Evolutionary conservation across 2,329 filamentous ascomycete species (phyloP), one percentile per base, ranked within the genome.

Genomic region (Lecanoromycetidae sp.): DNA sequence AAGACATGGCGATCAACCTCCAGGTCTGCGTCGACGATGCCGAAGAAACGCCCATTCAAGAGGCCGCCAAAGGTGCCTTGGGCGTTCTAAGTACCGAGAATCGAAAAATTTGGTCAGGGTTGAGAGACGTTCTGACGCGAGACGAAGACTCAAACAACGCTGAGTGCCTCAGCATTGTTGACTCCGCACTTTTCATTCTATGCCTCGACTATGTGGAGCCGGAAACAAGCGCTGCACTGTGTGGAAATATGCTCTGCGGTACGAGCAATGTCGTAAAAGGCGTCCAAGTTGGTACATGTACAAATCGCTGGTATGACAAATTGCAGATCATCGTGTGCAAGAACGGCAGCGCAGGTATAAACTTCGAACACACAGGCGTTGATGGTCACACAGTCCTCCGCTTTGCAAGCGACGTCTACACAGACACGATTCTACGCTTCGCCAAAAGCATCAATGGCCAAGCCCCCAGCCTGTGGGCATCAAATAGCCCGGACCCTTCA

Each of bases 241-340:
- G 88, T 64, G 87, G 87, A 61, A 98, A 96, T 64, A 96, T 98
- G 90, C 82, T 98, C 10, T 96, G 91, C 59, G 91, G 91, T 36
- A 94, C 87, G 0, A 94, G 83, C 57, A 81, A 91, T 59, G 82
- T 96, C 10, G 84, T 94, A 58, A 84, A 83, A 60, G 91, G 91
- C 4, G 85, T 98, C 2, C 91, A 98, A 66, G 87, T 95, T 36
- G 91, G 91, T 25, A 96, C 91, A 2, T 98, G 91, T 67, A 95
- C 90, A 12, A 98, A 98, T 65, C 76, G 91, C 52, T 98, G 91
- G 91, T 98, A 98, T 60, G 91, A 98, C 68, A 98, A 98, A 69
- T 73, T 98, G 39, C 91, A 98, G 62, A 95, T 98, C 53, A 96
- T 98, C 46, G 91, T 98, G 42, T 96, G 91, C 73, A 94, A 94